A percentile compares a stretch with the other conserved stretches of the same genome.
Evolutionary conservation across 805 yeast species (phyloP).

Genomic region (Lipomyces yamanashiensis): DNA sequence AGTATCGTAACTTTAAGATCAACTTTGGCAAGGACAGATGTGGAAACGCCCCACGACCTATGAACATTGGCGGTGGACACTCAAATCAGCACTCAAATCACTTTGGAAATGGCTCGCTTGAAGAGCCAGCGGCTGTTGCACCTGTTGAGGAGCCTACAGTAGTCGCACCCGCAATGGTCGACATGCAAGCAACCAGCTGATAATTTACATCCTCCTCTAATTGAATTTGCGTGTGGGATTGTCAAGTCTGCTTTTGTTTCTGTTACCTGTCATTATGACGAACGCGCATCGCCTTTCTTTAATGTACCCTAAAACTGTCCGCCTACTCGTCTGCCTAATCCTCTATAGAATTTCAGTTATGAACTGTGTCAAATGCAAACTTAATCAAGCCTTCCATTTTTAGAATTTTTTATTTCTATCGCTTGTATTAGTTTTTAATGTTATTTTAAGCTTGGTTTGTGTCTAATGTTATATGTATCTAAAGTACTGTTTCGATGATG

Average conservation of each 20-base stretch:
- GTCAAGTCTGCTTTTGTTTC: not conserved
- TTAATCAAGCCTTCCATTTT: not conserved
- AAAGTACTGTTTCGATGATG: not conserved
- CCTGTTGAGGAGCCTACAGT: not conserved
- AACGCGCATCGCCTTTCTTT: slow-evolving; percentile 3
- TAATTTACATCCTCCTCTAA: not conserved
- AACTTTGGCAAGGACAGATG: slow-evolving; percentile 95
- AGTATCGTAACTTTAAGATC: slow-evolving; percentile 67
- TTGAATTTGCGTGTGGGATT: not conserved
- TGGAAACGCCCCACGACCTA: slow-evolving; percentile 80
- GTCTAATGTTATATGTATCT: not conserved
- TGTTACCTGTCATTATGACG: not conserved
- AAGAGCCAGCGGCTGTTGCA: not conserved
- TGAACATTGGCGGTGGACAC: slow-evolving; percentile 11
- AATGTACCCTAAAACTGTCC: slow-evolving; percentile 1
- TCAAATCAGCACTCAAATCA: not conserved
- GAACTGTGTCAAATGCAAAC: not conserved
- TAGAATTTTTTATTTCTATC: slow-evolving; percentile 8
- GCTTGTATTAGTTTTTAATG: slow-evolving; percentile 9
- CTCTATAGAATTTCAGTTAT: not conserved
- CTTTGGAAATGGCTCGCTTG: not conserved
- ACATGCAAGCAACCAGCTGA: not conserved
- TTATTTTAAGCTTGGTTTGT: not conserved
- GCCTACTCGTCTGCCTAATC: slow-evolving; percentile 4
- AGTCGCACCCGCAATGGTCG: not conserved